Percentiles rank a stretch among this genome's conserved stretches.
Conservation (phyloP, 768 basidiomycete species). For the Rhizopogon rudus region DNA sequence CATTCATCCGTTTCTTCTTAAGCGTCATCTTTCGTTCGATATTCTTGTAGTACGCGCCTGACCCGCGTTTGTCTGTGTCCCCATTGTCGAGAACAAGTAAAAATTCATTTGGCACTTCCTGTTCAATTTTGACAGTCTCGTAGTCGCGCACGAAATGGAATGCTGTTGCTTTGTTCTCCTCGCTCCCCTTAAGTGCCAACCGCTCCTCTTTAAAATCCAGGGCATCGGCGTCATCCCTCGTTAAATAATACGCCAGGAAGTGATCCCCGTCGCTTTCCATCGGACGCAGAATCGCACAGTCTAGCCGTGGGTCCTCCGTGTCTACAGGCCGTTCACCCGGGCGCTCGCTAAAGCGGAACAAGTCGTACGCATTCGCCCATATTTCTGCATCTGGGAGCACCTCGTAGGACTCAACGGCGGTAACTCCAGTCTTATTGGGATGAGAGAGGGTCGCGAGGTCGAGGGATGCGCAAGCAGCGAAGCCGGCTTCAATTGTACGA, state of each 20-base stretch:
- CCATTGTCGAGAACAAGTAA: constrained; percentile 70
- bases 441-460: constrained; percentile 59
- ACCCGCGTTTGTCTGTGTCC: constrained; percentile 37
- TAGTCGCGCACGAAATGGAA: constrained; percentile 83
- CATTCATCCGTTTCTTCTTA: constrained; percentile 80
- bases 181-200: constrained; percentile 40
- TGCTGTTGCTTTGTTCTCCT: constrained; percentile 57
- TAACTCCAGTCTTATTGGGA: constrained; percentile 73
- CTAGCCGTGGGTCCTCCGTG: constrained; percentile 71
- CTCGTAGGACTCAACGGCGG: constrained; percentile 77
- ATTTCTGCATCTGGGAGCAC: constrained; percentile 80
- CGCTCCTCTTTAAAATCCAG: constrained; percentile 59
- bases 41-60: constrained; percentile 85
- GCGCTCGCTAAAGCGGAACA: constrained; percentile 81
- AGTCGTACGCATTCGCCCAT: constrained; percentile 87
- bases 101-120: constrained; percentile 83
- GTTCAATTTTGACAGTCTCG: constrained; percentile 82
- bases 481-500: constrained; percentile 74
- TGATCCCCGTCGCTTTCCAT: constrained; percentile 88
- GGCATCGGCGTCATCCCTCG: constrained; percentile 70
- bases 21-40: constrained; percentile 86
- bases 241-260: constrained; percentile 82
- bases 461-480: constrained; percentile 51
- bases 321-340: constrained; percentile 76
- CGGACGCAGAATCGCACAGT: constrained; percentile 81